Base-by-base conservation (phyloP, 805 yeast species). In the Myxozyma geophila region DNA sequence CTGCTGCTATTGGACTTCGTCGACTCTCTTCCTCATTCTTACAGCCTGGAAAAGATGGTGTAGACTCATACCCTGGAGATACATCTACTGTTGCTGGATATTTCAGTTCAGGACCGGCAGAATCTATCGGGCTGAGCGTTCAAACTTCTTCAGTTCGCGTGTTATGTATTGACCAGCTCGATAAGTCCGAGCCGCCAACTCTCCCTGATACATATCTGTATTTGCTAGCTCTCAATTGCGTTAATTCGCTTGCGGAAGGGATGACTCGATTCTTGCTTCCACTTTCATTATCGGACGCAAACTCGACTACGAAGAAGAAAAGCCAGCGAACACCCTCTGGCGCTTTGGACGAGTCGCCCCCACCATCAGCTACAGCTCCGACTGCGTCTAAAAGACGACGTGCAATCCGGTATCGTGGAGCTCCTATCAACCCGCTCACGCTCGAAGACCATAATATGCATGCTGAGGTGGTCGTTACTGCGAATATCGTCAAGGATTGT, bases 131-230 rank as follows among this genome's bases (percentile, higher is more conserved):
- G 1, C 33, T 66, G 37, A 64, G 68, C 15, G 50, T 59, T 23
- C 69, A 63, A 43, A 53, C 64, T 12, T 66, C 69, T 12, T 64
- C 69, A 2, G 64, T 66, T 5, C 58, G 69, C 68, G 79, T 87
- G 0, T 77, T 85, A 13, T 82, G 85, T 61, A 79, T 92, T 37
- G 97, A 93, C 60, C 83, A 87, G 58, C 79, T 95, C 28, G 98
- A 93, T 72, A 92, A 92, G 71, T 70, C 78, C 0, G 96, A 89
- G 35, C 87, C 97, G 0, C 97, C 97, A 0, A 71, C 79, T 0
- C 77, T 81, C 1, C 89, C 95, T 1, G 79, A 78, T 6, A 82
- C 87, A 0, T 92, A 95, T 63, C 74, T 85, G 0, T 77, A 84
- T 55, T 83, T 79, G 72, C 78, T 93, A 40, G 80, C 89, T 0